phyloP scores from a whole-genome alignment of 2,329 filamentous ascomycete genomes.

The Cytospora mali region DNA sequence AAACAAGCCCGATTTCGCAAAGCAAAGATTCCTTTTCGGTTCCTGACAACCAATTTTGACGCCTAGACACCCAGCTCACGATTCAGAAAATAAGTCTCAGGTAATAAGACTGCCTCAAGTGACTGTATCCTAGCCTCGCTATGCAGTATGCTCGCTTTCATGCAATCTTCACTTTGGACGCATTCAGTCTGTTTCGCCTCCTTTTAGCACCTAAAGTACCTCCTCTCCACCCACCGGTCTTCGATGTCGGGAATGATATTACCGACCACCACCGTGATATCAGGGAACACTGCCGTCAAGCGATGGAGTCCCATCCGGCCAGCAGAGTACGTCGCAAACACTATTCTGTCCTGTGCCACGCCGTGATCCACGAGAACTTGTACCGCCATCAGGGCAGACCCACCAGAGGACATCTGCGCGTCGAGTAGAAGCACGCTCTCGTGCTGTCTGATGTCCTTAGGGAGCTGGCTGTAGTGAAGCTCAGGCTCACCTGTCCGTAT shows the following conservation, averaged over 20 bases:
- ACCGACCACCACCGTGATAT: slow-evolving; percentile 83
- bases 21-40: background rate
- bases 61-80: background rate
- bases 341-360: slow-evolving; percentile 79
- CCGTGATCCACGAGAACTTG: slow-evolving; percentile 95
- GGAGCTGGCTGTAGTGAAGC: slow-evolving; percentile 84
- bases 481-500: slow-evolving; percentile 85
- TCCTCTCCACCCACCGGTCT: slow-evolving; percentile 85
- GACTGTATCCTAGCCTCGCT: slow-evolving; percentile 8
- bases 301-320: slow-evolving; percentile 82
- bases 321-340: slow-evolving; percentile 90
- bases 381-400: slow-evolving; percentile 86
- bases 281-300: slow-evolving; percentile 85
- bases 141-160: slow-evolving; percentile 15
- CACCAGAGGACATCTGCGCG: slow-evolving; percentile 92
- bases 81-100: no score
- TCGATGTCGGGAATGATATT: slow-evolving; percentile 81
- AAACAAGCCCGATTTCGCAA: background rate
- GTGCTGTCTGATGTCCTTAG: slow-evolving; percentile 71
- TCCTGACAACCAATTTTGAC: background rate
- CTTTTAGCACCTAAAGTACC: slow-evolving; percentile 83
- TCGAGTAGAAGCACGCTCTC: slow-evolving; percentile 85
- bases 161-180: background rate
- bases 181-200: background rate
- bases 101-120: background rate